A percentile compares a stretch with the other conserved stretches of the same genome.
Evolutionary conservation across 495 filamentous ascomycete species (phyloP).

Genomic region (Hypoxylon lienhwacheense): DNA sequence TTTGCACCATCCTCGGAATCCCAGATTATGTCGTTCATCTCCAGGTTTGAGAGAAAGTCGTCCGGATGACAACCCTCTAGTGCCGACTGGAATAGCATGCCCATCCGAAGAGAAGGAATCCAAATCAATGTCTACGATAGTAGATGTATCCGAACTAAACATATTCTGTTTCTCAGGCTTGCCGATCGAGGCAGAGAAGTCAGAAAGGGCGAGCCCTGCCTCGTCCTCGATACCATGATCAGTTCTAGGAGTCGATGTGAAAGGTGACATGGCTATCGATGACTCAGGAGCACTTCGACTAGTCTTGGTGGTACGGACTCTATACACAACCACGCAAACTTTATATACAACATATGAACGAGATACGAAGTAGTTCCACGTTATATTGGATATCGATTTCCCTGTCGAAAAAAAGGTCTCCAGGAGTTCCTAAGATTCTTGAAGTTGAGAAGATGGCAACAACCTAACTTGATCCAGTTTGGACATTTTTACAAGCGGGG

Average conservation of each 20-base stretch:
- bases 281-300: background rate
- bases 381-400: background rate
- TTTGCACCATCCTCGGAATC: constrained; percentile 17
- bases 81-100: background rate
- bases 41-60: constrained; percentile 3
- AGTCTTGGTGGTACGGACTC: background rate
- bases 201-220: constrained; percentile 11
- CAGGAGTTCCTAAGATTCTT: background rate
- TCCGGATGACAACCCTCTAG: constrained; percentile 6
- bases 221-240: constrained; percentile 15
- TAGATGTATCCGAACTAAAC: constrained; percentile 19
- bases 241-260: constrained; percentile 1
- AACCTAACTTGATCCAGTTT: constrained; percentile 1
- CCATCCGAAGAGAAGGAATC: constrained; percentile 11
- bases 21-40: background rate
- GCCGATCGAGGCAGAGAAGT: constrained; percentile 7
- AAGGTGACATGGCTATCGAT: constrained; percentile 15
- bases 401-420: background rate
- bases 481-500: constrained; percentile 15
- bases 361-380: background rate
- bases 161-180: constrained; percentile 13
- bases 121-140: constrained; percentile 13
- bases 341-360: constrained; percentile 1
- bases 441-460: background rate
- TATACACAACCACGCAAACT: constrained; percentile 3